Base-by-base conservation (phyloP, 2,329 filamentous ascomycete genomes). In the Penicillium sp. region DNA sequence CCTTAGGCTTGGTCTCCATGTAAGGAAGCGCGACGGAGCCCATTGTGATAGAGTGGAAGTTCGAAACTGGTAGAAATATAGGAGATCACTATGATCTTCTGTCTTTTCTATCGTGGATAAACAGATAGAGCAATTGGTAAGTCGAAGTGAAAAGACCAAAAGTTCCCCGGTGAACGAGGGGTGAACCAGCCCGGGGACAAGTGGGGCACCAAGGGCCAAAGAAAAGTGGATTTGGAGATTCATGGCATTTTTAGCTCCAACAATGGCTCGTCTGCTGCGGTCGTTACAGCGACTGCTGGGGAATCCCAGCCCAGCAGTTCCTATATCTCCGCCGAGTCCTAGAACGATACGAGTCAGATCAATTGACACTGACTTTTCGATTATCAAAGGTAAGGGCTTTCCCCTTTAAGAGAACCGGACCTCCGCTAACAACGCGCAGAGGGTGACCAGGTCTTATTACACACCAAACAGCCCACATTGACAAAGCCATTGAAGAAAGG, bases 1-100 rank as follows among this genome's bases (percentile, higher is more conserved):
- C 90, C 78, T 92, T 90, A 51, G 93, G 93, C 73, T 89, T 87
- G 57, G 73, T 77, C 59, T 75, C 70, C 65, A 81, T 71, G 26
- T 77, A 77, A 23, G 75, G 75, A 37, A 78, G 72, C 14, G 60
- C 57, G 11, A 59, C 65, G 27, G 70, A 69, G 13, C 65, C 67
- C 73, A 76, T 76, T 46, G 50, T 35, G 50, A 26, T 31, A 46
- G 27, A 46, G 11, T 33, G 19, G 4, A 9, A 33, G 8, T 23
- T 35, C n/a, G n/a, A 35, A 33, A 29, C 23, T 9, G 10, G 33
- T 31, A 42, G 19, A 25, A 48, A 45, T 14, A 44, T 33, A 25
- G 44, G 31, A 46, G 29, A 39, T 46, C 35, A 47, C n/a, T 42
- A 21, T 23, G 2, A 13, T 42, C 19, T 42, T 8, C 19, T 4